These are phyloP conservation scores for Globisporangium recalcitrans DNA, from an alignment of 352 stramenopile genomes.

Conservation along the genomic window DNA sequence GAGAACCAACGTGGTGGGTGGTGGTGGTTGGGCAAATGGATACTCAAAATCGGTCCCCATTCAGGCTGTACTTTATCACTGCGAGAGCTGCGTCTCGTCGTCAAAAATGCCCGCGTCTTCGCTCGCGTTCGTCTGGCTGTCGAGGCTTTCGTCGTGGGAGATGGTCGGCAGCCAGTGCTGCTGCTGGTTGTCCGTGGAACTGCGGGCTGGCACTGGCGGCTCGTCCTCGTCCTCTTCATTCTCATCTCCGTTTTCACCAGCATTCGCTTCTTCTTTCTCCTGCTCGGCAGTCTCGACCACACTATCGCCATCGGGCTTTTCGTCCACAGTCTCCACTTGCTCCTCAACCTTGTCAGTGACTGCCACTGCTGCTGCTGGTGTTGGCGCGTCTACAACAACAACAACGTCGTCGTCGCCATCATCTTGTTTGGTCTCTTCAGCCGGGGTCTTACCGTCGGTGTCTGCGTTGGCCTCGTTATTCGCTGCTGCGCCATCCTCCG, in stretches of 20 bases:
- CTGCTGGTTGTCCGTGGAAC: background rate
- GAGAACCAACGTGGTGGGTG: too few relatives aligned
- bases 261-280: slow-evolving; percentile 18
- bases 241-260: slow-evolving; percentile 13
- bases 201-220: background rate
- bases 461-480: background rate
- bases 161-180: slow-evolving; percentile 12
- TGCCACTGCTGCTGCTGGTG: background rate
- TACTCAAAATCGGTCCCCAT: background rate
- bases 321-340: background rate
- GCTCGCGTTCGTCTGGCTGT: slow-evolving; percentile 21
- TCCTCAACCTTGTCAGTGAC: slow-evolving; percentile 1
- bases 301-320: slow-evolving; percentile 6
- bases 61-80: background rate
- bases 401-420: slow-evolving; percentile 5
- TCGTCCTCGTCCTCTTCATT: slow-evolving; percentile 11
- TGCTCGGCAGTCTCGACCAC: slow-evolving; percentile 9
- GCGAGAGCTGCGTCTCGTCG: slow-evolving; percentile 33
- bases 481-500: background rate
- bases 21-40: too few relatives aligned
- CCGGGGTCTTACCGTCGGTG: background rate
- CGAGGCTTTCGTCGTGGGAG: slow-evolving; percentile 14
- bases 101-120: slow-evolving; percentile 32
- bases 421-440: slow-evolving; percentile 1
- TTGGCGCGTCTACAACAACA: background rate